A percentile compares a stretch with the other conserved stretches of the same genome.
phyloP scores from a whole-genome alignment of 2,329 filamentous ascomycete species.

The Hypomyces perniciosus region DNA sequence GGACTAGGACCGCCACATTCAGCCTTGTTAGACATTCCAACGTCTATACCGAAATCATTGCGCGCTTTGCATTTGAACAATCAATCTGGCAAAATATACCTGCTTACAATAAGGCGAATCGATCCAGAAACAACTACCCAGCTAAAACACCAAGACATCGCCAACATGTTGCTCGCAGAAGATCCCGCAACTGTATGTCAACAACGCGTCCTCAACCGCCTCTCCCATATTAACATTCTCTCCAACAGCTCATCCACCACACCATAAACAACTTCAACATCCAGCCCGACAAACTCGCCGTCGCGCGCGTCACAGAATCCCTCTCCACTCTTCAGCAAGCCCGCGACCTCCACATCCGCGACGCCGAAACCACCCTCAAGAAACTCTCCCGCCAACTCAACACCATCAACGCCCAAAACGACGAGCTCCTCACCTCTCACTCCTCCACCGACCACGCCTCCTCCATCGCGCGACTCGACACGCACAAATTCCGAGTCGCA shows the following conservation, averaged over 20 bases:
- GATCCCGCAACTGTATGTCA: conserved; percentile 72
- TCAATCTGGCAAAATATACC: no score
- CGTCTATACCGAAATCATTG: no score
- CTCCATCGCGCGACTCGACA: conserved; percentile 81
- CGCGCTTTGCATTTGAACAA: no score
- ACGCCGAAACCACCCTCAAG: conserved; percentile 61
- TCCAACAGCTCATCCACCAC: conserved; percentile 72
- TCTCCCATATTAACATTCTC: no score
- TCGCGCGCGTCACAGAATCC: conserved; percentile 78
- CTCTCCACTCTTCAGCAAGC: conserved; percentile 78
- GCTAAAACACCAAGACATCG: conserved; percentile 1
- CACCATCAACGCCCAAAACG: conserved; percentile 68
- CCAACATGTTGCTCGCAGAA: conserved; percentile 87
- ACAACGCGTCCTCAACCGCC: neutral
- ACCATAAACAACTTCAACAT: conserved; percentile 96
- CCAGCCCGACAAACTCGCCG: conserved; percentile 74
- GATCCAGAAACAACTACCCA: neutral
- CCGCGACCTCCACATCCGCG: conserved; percentile 69
- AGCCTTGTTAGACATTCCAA: neutral
- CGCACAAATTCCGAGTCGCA: conserved; percentile 89
- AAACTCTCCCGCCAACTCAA: conserved; percentile 71
- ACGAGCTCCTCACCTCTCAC: conserved; percentile 68
- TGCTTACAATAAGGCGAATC: no score
- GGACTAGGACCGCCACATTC: neutral
- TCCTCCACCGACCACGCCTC: conserved; percentile 74